Evolutionary conservation across 2,329 filamentous ascomycete species (phyloP), one percentile per base, ranked within the genome.

Genomic region (Neofusicoccum parvum): DNA sequence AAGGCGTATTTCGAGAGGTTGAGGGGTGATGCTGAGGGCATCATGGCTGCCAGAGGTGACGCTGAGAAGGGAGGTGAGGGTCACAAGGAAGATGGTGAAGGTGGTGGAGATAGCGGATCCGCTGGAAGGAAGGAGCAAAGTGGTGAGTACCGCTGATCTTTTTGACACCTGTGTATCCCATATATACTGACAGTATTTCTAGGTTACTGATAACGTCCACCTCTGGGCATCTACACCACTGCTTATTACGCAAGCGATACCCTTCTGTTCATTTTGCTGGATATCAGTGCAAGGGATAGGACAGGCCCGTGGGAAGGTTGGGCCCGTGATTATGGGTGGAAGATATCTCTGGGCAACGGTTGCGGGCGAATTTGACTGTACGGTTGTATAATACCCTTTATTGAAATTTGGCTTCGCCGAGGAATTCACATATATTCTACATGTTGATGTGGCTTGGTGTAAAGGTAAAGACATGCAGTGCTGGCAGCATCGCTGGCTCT

Each of bases 1-100:
- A 99, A 97, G 78, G 87, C 87, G 2, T 97, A 97, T 76, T 99
- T 99, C 84, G 94, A 94, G 60, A 94, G 95, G 80, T 80, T 99
- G 70, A 86, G 95, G 68, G 95, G 95, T 66, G 95, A 98, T 77
- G 91, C 92, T 50, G 82, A 90, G 71, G 91, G 83, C 0, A 92
- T 92, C 34, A 70, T 73, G 69, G 75, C 74, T 5, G 76, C 76
- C 32, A 73, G 71, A 64, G 51, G 66, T 3, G 72, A 71, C 7
- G 70, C 68, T 32, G 71, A 74, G 27, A 71, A 72, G n/a, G 75
- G 71, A 34, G 75, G 70, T 17, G 74, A 71, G 27, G 66, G 65
- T 11, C 67, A 68, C 15, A 69, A 70, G 12, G 71, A 67, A 0
- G 72, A 70, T 2, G 72, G 67, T 10, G 72, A 69, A 11, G 71